phyloP scores from a whole-genome alignment of 2,329 filamentous ascomycete genomes.

The Pyrenophora tritici-repentis region DNA sequence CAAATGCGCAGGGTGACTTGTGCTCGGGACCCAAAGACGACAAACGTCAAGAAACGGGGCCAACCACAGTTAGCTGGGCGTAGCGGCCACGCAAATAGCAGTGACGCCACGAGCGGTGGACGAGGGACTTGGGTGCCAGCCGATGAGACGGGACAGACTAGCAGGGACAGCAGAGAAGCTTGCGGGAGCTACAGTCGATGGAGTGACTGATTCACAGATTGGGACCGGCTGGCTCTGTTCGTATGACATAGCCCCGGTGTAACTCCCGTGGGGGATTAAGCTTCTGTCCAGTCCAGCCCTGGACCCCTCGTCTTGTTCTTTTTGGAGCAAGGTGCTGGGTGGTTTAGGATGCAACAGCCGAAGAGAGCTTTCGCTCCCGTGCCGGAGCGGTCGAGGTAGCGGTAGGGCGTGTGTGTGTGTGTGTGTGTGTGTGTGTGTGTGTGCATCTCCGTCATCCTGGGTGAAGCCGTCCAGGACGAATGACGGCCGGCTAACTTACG shows the following conservation, averaged over 20 bases:
- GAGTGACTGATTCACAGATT: slow-evolving; percentile 41
- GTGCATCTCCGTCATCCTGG: no score
- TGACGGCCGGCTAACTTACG: not conserved
- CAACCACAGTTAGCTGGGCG: slow-evolving; percentile 32
- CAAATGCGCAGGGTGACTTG: slow-evolving; percentile 44
- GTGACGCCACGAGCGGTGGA: slow-evolving; percentile 40
- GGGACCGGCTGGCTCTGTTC: slow-evolving; percentile 40
- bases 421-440: no score
- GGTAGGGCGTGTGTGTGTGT: no score
- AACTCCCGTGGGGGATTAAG: slow-evolving; percentile 45
- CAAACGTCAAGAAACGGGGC: slow-evolving; percentile 37
- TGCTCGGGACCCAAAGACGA: slow-evolving; percentile 41
- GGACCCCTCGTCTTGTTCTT: slow-evolving; percentile 31
- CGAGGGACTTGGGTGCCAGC: slow-evolving; percentile 37
- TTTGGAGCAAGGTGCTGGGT: slow-evolving; percentile 12
- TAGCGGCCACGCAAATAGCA: slow-evolving; percentile 44
- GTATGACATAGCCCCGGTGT: slow-evolving; percentile 49
- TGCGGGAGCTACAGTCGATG: slow-evolving; percentile 46
- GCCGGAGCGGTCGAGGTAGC: no score
- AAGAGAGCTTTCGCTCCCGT: not conserved
- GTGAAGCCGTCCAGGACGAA: no score
- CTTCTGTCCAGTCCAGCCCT: slow-evolving; percentile 37
- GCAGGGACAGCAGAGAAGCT: slow-evolving; percentile 41
- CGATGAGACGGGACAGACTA: slow-evolving; percentile 45
- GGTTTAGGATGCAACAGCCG: not conserved